These are phyloP conservation scores for Penicillium canescens DNA, from an alignment of 495 filamentous ascomycete species.

Conservation along the genomic window DNA sequence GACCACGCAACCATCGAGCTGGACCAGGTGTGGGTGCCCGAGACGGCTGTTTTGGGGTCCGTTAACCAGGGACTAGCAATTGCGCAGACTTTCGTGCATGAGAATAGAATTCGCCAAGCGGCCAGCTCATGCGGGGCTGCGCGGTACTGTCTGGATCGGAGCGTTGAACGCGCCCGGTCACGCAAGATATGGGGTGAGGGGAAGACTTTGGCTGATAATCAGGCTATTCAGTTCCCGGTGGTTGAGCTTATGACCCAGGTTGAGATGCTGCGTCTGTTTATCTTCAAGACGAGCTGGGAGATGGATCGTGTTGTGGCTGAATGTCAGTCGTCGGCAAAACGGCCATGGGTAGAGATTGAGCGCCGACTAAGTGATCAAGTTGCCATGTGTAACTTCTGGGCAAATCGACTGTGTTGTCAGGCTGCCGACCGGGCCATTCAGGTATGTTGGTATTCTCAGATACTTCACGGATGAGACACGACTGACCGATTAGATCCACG, in stretches of 20 bases:
- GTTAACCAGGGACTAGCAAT: conserved; percentile 52
- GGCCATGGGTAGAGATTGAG: conserved; percentile 50
- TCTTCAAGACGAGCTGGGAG: conserved; percentile 56
- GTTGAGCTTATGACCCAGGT: conserved; percentile 60
- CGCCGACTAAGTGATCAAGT: conserved; percentile 54
- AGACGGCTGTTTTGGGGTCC: conserved; percentile 46
- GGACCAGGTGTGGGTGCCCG: conserved; percentile 48
- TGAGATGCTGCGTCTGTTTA: conserved; percentile 60
- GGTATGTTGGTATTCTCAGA: conserved; percentile 15
- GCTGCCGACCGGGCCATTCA: conserved; percentile 62
- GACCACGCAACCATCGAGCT: conserved; percentile 58
- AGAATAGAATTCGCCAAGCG: conserved; percentile 62
- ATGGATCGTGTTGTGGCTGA: conserved; percentile 55
- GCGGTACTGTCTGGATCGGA: conserved; percentile 54
- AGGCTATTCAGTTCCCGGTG: conserved; percentile 61
- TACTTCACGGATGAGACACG: neutral
- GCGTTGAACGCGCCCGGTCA: conserved; percentile 50
- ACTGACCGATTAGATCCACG: conserved; percentile 41
- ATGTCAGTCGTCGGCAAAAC: conserved; percentile 9
- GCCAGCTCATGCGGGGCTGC: conserved; percentile 59
- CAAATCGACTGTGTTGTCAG: conserved; percentile 56
- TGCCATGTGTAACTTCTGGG: conserved; percentile 66
- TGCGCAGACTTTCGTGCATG: conserved; percentile 62
- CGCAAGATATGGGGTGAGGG: conserved; percentile 55
- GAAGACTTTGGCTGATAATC: conserved; percentile 50